phyloP scores from a whole-genome alignment of 73 alveolate species.

The Tetrahymena borealis region DNA sequence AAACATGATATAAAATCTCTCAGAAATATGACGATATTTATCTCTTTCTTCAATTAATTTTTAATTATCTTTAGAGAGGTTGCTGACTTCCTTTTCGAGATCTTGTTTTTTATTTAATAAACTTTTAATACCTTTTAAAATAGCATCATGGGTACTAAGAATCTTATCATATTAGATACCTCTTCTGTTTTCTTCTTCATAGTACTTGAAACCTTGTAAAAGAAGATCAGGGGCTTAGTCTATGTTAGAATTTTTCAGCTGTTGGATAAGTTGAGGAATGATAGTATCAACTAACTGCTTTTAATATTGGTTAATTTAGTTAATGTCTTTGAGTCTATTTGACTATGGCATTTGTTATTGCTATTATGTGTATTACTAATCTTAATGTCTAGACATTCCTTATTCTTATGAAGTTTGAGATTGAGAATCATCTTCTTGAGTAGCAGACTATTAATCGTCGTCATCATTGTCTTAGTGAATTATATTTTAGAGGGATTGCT shows the following conservation, averaged over 20 bases:
- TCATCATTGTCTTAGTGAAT: neutral
- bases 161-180: neutral
- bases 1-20: neutral
- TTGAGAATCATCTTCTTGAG: neutral
- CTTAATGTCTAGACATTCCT: neutral
- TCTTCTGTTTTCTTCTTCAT: neutral
- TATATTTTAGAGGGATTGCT: neutral
- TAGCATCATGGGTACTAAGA: neutral
- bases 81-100: neutral
- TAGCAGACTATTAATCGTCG: neutral
- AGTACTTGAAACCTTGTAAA: neutral
- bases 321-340: neutral
- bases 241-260: neutral
- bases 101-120: neutral
- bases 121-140: neutral
- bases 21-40: neutral
- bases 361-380: neutral
- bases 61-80: neutral
- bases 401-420: neutral
- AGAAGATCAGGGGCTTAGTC: neutral
- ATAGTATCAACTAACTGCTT: neutral
- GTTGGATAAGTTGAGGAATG: neutral
- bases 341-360: neutral
- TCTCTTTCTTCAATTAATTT: neutral
- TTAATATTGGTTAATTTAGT: neutral